phyloP scores from a whole-genome alignment of 768 basidiomycete genomes.

The Symmetrospora coprosmae region DNA sequence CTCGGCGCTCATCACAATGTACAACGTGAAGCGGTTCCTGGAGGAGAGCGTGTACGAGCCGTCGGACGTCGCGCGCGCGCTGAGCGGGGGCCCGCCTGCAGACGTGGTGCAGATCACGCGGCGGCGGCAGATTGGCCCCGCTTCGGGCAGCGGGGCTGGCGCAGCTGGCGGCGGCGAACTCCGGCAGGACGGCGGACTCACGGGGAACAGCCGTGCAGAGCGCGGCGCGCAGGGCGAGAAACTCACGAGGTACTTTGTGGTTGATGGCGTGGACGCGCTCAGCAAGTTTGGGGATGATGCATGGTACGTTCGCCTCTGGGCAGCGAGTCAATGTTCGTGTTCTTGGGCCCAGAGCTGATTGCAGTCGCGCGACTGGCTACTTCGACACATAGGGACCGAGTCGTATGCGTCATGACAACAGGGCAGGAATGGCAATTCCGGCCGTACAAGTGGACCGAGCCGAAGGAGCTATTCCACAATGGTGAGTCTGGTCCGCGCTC shows the following conservation, averaged over 20 bases:
- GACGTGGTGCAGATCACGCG: conserved; percentile 80
- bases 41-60: conserved; percentile 63
- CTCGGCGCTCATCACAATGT: conserved; percentile 89
- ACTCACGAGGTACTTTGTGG: conserved; percentile 55
- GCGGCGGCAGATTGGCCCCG: conserved; percentile 43
- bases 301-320: conserved; percentile 44
- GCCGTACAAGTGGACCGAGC: conserved; percentile 93
- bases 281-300: conserved; percentile 74
- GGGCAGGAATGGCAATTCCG: conserved; percentile 97
- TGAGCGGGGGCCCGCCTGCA: conserved; percentile 55
- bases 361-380: no score
- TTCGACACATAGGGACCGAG: conserved; percentile 49
- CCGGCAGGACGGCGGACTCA: neutral
- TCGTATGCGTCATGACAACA: conserved; percentile 94
- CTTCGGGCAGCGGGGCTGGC: neutral
- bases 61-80: conserved; percentile 37
- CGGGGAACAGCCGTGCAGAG: conserved; percentile 16
- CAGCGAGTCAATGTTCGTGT: neutral
- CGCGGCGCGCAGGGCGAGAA: conserved; percentile 25
- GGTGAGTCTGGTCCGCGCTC: conserved; percentile 43
- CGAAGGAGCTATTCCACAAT: conserved; percentile 78
- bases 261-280: conserved; percentile 83
- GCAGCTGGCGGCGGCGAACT: conserved; percentile 44
- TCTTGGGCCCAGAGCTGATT: no score
- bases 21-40: conserved; percentile 86